These are phyloP conservation scores for Phoma sp. DNA, from an alignment of 2,329 filamentous ascomycete species.

Conservation along the genomic window DNA sequence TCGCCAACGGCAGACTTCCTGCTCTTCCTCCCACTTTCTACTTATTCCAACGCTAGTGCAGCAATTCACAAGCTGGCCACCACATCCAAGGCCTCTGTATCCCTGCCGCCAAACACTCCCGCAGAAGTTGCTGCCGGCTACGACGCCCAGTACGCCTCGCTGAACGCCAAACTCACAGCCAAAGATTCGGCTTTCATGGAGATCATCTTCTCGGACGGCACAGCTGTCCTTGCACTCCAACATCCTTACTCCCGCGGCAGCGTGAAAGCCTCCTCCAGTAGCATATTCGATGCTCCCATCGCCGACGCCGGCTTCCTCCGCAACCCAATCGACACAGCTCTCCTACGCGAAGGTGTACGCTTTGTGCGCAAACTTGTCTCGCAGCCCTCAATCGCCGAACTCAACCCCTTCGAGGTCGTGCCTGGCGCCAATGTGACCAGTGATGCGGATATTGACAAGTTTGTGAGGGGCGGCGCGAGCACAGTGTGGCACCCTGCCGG, in stretches of 20 bases:
- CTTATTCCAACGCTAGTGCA: conserved; percentile 24
- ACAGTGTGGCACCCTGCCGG: conserved; percentile 38
- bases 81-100: conserved; percentile 21
- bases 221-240: conserved; percentile 24
- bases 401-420: conserved; percentile 28
- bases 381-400: conserved; percentile 20
- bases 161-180: conserved; percentile 26
- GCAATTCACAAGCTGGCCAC: conserved; percentile 24
- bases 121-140: conserved; percentile 29
- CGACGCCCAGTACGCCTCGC: conserved; percentile 18
- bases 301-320: conserved; percentile 33
- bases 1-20: conserved; percentile 31
- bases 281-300: conserved; percentile 32
- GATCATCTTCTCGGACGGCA: conserved; percentile 30
- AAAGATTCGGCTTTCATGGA: conserved; percentile 27
- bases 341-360: conserved; percentile 30
- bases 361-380: conserved; percentile 25
- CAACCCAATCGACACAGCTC: conserved; percentile 30
- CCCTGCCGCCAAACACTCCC: conserved; percentile 22
- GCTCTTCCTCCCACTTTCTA: conserved; percentile 28
- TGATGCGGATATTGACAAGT: conserved; percentile 25
- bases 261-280: conserved; percentile 27
- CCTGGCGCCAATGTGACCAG: conserved; percentile 30
- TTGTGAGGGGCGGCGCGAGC: conserved; percentile 19
- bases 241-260: conserved; percentile 37